Percentiles rank a stretch among this genome's conserved stretches.
These are phyloP conservation scores for Zarea fungicola DNA, from an alignment of 2,329 filamentous ascomycete species.

Conservation along the genomic window DNA sequence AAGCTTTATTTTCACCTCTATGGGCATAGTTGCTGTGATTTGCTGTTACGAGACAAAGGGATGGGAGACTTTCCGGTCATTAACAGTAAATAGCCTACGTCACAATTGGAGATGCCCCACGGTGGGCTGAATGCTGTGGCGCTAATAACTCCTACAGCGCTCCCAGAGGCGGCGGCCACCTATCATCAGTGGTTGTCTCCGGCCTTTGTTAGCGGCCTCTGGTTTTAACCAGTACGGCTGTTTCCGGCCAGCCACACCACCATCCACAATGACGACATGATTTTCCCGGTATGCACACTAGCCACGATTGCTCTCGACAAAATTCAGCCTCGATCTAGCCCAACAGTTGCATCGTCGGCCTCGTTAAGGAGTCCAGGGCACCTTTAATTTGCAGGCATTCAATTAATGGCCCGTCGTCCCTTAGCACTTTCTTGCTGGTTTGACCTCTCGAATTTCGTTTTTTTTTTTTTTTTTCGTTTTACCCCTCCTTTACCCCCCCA, in stretches of 20 bases:
- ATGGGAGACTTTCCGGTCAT: neutral
- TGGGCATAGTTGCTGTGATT: neutral
- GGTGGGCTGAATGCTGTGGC: no score
- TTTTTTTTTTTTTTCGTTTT: no score
- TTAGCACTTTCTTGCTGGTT: no score
- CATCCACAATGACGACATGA: constrained; percentile 11
- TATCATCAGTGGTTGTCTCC: no score
- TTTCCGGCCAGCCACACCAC: constrained; percentile 8
- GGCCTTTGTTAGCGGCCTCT: neutral
- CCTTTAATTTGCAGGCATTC: no score
- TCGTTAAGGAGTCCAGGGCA: no score
- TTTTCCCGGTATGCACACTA: neutral
- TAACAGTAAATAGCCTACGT: constrained; percentile 3
- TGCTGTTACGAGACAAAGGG: neutral
- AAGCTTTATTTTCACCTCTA: neutral
- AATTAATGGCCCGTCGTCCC: no score
- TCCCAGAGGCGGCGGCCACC: no score
- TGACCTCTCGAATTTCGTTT: no score
- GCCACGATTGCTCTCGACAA: neutral
- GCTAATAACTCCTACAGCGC: neutral
- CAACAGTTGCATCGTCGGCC: neutral
- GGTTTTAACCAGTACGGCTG: constrained; percentile 2
- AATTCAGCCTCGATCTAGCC: neutral
- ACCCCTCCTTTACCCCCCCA: neutral
- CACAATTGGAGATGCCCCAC: constrained; percentile 4